Evolutionary conservation across 106 monocot genomes (phyloP), one percentile per base, ranked within the genome.

Genomic region (Phalaenopsis equestris): DNA sequence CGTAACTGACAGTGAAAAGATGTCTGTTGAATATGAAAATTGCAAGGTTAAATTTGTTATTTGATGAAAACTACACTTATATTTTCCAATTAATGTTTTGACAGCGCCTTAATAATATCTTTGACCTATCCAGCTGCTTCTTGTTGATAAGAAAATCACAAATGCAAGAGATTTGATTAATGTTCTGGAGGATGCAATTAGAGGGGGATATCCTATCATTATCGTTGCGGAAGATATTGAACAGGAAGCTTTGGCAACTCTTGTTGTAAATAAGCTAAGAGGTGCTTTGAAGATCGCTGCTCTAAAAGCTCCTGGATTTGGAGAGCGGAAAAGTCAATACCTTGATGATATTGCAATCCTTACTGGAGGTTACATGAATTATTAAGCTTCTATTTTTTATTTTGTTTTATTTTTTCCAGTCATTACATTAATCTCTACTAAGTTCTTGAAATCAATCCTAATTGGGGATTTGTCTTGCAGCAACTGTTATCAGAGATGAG

Each of bases 241-340:
- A 67, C 98, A 98, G 73, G 98, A 98, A 82, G 94, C 98, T 17
- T 87, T 94, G 67, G 98, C 98, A 46, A 94, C 98, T 73, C 90
- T 98, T 77, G 94, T 98, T 68, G 92, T 92, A 9, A 98, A 98
- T 72, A 94, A 94, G 80, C 88, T 98, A 72, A 92, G 92, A 86
- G 98, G 98, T 9, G 84, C 98, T 55, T 78, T 94, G 81, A 98
- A 98, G 80, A 92, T 98, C 79, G 94, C 97, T 75, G 97, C 97
- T 45, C 86, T 98, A 11, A 98, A 98, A 82, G 97, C 97, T 56
- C 97, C 97, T 88, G 97, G 94, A 61, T 98, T 98, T 86, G 97
- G 97, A 68, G 97, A 98, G 84, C 85, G 97, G 45, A 98, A 98
- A 81, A 98, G 94, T 77, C 94, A 98, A 61, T 98, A 94, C 81